Conservation (phyloP, 495 filamentous ascomycete species). For the Clohesyomyces aquaticus region DNA sequence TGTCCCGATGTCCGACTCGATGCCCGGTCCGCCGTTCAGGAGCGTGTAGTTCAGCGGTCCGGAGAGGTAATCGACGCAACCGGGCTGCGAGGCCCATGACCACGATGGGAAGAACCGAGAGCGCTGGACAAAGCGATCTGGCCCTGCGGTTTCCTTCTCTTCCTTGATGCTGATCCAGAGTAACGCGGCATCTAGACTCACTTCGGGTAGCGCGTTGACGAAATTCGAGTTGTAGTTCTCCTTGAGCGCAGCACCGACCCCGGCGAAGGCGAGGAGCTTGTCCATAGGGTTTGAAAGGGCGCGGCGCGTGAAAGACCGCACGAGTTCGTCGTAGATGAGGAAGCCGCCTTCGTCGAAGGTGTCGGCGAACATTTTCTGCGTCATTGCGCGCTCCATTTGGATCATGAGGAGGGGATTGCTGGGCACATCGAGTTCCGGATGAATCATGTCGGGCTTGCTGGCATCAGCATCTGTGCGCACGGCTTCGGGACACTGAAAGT, state of each 20-base stretch:
- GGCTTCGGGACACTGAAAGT: not conserved
- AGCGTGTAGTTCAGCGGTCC: slow-evolving; percentile 3
- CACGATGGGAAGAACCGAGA: slow-evolving; percentile 1
- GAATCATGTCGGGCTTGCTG: not conserved
- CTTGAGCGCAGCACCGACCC: not conserved
- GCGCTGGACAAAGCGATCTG: not conserved
- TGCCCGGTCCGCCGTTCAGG: not conserved
- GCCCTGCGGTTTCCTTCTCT: not conserved
- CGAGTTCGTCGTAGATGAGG: not conserved
- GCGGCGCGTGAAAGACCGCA: not conserved
- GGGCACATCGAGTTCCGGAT: not conserved
- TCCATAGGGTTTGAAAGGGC: not conserved
- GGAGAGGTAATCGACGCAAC: slow-evolving; percentile 6
- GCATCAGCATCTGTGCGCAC: not conserved
- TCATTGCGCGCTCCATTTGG: slow-evolving; percentile 1
- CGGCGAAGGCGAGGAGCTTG: not conserved
- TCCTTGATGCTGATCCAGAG: not conserved
- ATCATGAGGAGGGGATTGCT: not conserved
- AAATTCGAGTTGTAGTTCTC: not conserved
- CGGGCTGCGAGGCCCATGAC: slow-evolving; percentile 7
- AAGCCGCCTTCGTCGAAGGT: not conserved
- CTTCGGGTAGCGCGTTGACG: slow-evolving; percentile 3
- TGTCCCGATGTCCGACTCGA: slow-evolving; percentile 3
- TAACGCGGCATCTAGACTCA: not conserved
- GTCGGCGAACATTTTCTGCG: not conserved